Percentiles rank a stretch among this genome's conserved stretches.
Conservation (phyloP, 2,329 filamentous ascomycete species). For the Aquanectria penicillioides region DNA sequence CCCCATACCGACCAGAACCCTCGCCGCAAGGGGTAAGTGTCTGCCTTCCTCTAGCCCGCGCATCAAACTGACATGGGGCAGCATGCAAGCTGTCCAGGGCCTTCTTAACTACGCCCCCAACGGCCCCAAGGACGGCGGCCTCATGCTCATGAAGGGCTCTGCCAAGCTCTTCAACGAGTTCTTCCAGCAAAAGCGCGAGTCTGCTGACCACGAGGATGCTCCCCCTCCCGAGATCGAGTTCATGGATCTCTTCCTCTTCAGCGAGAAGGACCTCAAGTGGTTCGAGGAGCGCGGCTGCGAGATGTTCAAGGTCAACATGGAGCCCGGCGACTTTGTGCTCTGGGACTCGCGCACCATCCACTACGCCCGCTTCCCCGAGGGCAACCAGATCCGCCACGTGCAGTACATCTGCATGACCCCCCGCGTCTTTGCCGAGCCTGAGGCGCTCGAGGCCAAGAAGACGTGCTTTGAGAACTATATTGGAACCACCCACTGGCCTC, state of each 20-base stretch:
- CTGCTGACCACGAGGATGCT: slow-evolving; percentile 43
- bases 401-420: slow-evolving; percentile 39
- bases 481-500: slow-evolving; percentile 55
- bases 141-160: slow-evolving; percentile 45
- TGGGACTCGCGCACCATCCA: slow-evolving; percentile 54
- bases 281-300: slow-evolving; percentile 45
- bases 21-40: slow-evolving; percentile 43
- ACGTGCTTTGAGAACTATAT: slow-evolving; percentile 48
- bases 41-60: background rate
- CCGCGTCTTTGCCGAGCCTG: slow-evolving; percentile 28
- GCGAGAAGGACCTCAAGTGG: slow-evolving; percentile 49
- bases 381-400: slow-evolving; percentile 51
- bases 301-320: slow-evolving; percentile 51
- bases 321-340: slow-evolving; percentile 55
- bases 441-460: slow-evolving; percentile 52
- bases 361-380: slow-evolving; percentile 51
- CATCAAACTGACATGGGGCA: background rate
- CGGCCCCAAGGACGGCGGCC: slow-evolving; percentile 47
- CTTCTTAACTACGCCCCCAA: slow-evolving; percentile 55
- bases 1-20: slow-evolving; percentile 37
- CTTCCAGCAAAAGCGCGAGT: slow-evolving; percentile 45
- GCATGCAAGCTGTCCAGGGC: slow-evolving; percentile 60
- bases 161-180: slow-evolving; percentile 46
- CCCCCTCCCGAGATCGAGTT: slow-evolving; percentile 48
- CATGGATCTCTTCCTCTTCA: slow-evolving; percentile 45